Percentiles rank a stretch among this genome's conserved stretches.
Evolutionary conservation across 352 stramenopile genomes (phyloP).

Genomic region (Paralagenidium karlingii): DNA sequence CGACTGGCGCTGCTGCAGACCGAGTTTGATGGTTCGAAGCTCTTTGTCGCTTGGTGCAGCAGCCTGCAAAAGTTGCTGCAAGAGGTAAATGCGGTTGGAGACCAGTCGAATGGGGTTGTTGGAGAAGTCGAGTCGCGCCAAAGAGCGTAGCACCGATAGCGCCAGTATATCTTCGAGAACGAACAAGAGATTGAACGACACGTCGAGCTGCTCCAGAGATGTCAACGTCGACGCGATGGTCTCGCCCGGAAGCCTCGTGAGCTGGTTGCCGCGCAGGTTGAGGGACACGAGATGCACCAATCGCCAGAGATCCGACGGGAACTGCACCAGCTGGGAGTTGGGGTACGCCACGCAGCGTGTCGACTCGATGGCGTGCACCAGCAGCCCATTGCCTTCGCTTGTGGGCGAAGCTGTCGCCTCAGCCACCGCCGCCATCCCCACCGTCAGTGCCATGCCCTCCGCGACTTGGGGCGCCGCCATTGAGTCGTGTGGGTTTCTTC

Average conservation of each 20-base stretch:
- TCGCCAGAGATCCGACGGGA: no score
- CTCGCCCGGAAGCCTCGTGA: slow-evolving; percentile 41
- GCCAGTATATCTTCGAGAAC: slow-evolving; percentile 51
- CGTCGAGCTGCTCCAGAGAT: slow-evolving; percentile 29
- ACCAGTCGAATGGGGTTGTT: slow-evolving; percentile 46
- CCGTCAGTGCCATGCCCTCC: no score
- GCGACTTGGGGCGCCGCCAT: no score
- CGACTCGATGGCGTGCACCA: no score
- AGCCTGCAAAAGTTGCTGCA: slow-evolving; percentile 39
- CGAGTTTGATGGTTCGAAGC: slow-evolving; percentile 5
- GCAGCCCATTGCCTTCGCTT: no score
- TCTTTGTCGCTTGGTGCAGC: slow-evolving; percentile 23
- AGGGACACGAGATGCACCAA: no score
- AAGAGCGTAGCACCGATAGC: slow-evolving; percentile 19
- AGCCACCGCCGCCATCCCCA: no score
- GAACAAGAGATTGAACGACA: slow-evolving; percentile 43
- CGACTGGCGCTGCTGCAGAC: background rate
- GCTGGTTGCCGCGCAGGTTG: slow-evolving; percentile 43
- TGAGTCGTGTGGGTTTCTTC: no score
- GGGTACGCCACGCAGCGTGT: no score
- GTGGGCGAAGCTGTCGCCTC: no score
- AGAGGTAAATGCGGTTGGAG: slow-evolving; percentile 53
- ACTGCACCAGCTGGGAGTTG: no score
- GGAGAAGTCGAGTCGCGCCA: slow-evolving; percentile 39
- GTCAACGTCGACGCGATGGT: slow-evolving; percentile 24